Conservation (phyloP, 495 filamentous ascomycete species). For the Penicillium riverlandense region DNA sequence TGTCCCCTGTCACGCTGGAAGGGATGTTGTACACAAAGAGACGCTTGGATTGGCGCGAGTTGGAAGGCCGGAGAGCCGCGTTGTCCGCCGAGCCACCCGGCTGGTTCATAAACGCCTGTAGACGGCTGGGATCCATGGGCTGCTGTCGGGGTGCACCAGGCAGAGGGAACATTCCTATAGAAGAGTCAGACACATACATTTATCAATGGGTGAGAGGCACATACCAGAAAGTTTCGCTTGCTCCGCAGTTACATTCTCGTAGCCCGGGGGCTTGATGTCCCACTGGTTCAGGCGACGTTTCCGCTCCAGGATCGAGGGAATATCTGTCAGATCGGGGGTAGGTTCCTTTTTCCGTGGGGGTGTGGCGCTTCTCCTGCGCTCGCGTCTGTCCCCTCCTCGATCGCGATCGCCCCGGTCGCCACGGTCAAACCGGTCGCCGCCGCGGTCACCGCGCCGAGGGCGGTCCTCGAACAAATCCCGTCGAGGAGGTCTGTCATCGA, state of each 20-base stretch:
- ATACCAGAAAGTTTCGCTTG: constrained; percentile 95
- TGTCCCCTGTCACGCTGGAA: constrained; percentile 57
- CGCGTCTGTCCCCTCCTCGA: constrained; percentile 35
- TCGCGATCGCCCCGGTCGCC: constrained; percentile 29
- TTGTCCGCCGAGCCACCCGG: constrained; percentile 66
- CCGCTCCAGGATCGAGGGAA: constrained; percentile 67
- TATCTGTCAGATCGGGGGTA: constrained; percentile 88
- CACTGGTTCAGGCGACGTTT: constrained; percentile 93
- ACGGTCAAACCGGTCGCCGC: constrained; percentile 11
- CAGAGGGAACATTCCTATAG: constrained; percentile 85
- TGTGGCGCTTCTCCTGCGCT: constrained; percentile 68
- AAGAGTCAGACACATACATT: constrained; percentile 3
- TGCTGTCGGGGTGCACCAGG: constrained; percentile 93
- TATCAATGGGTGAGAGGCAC: neutral
- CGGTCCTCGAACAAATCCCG: constrained; percentile 24
- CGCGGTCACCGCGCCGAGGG: constrained; percentile 16
- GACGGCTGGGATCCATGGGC: constrained; percentile 89
- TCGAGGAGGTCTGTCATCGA: constrained; percentile 22
- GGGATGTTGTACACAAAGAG: constrained; percentile 83
- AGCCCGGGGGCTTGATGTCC: constrained; percentile 98
- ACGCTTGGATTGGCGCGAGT: constrained; percentile 87
- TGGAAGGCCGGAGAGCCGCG: constrained; percentile 79
- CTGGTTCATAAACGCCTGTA: constrained; percentile 94
- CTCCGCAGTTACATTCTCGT: constrained; percentile 97
- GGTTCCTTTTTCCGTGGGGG: constrained; percentile 89